Percentiles rank a stretch among this genome's conserved stretches.
Conservation (phyloP, 139 green algal genomes). For the Microglena sp. region DNA sequence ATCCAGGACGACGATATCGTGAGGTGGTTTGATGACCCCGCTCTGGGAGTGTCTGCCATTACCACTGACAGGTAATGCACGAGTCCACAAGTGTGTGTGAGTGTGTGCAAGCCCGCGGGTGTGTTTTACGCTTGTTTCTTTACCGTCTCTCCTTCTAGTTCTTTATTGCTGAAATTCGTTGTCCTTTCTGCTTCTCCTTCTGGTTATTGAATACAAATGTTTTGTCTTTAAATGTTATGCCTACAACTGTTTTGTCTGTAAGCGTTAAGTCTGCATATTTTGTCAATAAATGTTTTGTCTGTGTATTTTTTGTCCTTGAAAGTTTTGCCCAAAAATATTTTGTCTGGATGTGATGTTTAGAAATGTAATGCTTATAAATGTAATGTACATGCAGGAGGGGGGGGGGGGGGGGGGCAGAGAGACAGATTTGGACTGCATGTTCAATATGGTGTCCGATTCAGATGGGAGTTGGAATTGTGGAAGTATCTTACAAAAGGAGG, state of each 20-base stretch:
- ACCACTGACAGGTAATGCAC: constrained; percentile 23
- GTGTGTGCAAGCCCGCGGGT: neutral
- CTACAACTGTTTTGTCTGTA: neutral
- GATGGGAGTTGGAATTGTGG: too few relatives aligned
- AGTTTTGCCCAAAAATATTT: too few relatives aligned
- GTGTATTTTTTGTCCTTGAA: neutral
- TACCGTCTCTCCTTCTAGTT: too few relatives aligned
- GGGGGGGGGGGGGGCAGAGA: too few relatives aligned
- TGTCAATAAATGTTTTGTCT: neutral
- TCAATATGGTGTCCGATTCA: too few relatives aligned
- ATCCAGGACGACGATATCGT: constrained; percentile 64
- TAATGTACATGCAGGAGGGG: too few relatives aligned
- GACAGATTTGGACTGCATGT: too few relatives aligned
- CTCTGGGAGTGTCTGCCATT: constrained; percentile 24
- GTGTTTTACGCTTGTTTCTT: neutral
- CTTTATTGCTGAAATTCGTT: too few relatives aligned
- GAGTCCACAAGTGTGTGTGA: neutral
- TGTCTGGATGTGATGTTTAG: too few relatives aligned
- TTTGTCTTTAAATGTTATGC: neutral
- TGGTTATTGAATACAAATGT: neutral
- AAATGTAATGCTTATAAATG: too few relatives aligned
- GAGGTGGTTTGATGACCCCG: constrained; percentile 68
- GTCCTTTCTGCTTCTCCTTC: too few relatives aligned
- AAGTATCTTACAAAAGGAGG: too few relatives aligned
- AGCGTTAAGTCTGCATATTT: neutral